These are phyloP conservation scores for Ganoderma lingzhi DNA, from an alignment of 1,284 basidiomycete species.

Conservation along the genomic window DNA sequence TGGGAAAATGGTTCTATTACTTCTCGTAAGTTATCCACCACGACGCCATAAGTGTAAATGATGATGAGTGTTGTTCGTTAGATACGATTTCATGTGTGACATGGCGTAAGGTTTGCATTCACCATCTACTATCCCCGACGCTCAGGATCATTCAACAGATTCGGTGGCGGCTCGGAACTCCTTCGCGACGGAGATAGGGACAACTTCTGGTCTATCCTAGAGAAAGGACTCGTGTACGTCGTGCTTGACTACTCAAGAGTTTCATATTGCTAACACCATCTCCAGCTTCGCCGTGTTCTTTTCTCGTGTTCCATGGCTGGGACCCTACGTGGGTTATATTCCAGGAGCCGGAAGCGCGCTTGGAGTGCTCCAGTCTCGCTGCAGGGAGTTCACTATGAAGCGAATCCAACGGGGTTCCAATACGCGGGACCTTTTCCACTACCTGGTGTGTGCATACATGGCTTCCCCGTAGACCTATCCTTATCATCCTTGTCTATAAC, in stretches of 20 bases:
- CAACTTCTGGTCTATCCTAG: conserved; percentile 23
- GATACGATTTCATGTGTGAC: conserved; percentile 39
- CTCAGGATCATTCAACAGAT: conserved; percentile 21
- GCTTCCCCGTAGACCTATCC: not conserved
- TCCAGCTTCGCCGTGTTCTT: not conserved
- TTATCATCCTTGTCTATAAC: not conserved
- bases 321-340: conserved; percentile 23
- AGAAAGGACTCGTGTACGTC: conserved; percentile 10
- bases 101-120: conserved; percentile 30
- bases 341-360: conserved; percentile 14
- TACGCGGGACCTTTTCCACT: conserved; percentile 35
- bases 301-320: conserved; percentile 15
- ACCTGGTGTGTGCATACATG: conserved; percentile 20
- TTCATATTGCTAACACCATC: not conserved
- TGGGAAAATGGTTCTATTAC: conserved; percentile 31
- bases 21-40: conserved; percentile 31
- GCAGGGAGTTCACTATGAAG: conserved; percentile 4
- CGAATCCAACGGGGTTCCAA: conserved; percentile 15
- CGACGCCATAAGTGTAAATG: not conserved
- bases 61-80: not conserved
- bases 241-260: not conserved
- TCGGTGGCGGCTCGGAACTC: conserved; percentile 36
- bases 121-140: not conserved
- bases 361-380: conserved; percentile 10
- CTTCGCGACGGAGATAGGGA: conserved; percentile 26